Evolutionary conservation across 1,139 yeast species (phyloP).

Genomic region (Yamadazyma atmosphaerica): DNA sequence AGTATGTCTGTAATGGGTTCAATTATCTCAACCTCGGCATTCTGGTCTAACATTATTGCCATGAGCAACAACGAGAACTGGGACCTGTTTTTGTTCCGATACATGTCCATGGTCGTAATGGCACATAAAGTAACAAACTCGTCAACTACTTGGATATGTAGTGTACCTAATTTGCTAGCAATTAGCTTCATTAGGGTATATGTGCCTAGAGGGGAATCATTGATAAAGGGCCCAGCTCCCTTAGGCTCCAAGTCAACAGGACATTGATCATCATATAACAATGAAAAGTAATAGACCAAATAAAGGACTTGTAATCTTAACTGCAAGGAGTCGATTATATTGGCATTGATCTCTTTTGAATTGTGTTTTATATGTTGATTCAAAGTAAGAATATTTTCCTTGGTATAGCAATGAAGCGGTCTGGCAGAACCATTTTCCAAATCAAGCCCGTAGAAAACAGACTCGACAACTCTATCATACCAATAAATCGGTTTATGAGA

Average conservation of each 20-base stretch:
- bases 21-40: background rate
- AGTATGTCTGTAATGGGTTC: background rate
- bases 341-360: constrained; percentile 4
- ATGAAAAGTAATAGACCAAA: constrained; percentile 23
- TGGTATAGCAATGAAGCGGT: constrained; percentile 30
- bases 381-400: constrained; percentile 26
- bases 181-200: constrained; percentile 3
- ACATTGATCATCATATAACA: constrained; percentile 10
- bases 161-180: constrained; percentile 1
- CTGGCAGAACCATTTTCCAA: constrained; percentile 5
- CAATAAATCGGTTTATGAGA: constrained; percentile 18
- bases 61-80: constrained; percentile 5
- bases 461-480: constrained; percentile 36
- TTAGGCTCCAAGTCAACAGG: constrained; percentile 3
- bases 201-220: constrained; percentile 2
- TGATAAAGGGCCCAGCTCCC: background rate
- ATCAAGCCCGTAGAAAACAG: constrained; percentile 29
- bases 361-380: constrained; percentile 16
- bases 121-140: background rate
- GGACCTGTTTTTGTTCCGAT: constrained; percentile 1
- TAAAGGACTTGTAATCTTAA: constrained; percentile 25
- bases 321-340: constrained; percentile 5
- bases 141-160: background rate
- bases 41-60: background rate
- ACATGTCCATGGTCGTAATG: background rate